These are phyloP conservation scores for Ophiostoma pallidulum DNA, from an alignment of 2,329 filamentous ascomycete species.

Conservation along the genomic window DNA sequence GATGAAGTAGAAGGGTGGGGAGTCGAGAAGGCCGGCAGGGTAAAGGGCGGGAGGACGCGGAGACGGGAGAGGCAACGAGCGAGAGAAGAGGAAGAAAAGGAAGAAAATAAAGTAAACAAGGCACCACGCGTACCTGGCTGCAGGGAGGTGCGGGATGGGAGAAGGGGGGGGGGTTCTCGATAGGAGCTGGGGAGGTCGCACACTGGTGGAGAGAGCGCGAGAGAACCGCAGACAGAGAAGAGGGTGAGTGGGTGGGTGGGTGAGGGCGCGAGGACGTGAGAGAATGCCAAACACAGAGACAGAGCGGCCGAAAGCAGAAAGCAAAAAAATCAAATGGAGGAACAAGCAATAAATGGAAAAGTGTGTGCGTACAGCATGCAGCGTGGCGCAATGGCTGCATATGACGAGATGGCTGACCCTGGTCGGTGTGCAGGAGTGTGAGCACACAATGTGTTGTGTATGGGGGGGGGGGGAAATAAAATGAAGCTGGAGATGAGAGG, in stretches of 20 bases:
- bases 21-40: neutral
- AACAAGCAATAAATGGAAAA: neutral
- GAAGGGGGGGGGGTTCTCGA: neutral
- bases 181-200: no score
- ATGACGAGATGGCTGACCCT: neutral
- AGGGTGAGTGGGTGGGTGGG: no score
- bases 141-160: neutral
- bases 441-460: no score
- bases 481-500: neutral
- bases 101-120: neutral
- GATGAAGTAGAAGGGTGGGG: neutral
- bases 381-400: conserved; percentile 3
- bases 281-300: neutral
- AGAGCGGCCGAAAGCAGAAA: neutral
- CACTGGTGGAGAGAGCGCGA: no score
- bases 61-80: neutral
- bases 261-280: no score
- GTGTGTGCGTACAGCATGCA: conserved; percentile 1
- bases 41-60: neutral
- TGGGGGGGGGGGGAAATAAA: neutral
- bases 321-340: neutral
- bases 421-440: neutral
- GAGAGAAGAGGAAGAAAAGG: neutral
- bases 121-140: conserved; percentile 10
- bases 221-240: no score